Evolutionary conservation across 1,284 basidiomycete genomes (phyloP), one percentile per base, ranked within the genome.

Genomic region (Xanthoconium separans): DNA sequence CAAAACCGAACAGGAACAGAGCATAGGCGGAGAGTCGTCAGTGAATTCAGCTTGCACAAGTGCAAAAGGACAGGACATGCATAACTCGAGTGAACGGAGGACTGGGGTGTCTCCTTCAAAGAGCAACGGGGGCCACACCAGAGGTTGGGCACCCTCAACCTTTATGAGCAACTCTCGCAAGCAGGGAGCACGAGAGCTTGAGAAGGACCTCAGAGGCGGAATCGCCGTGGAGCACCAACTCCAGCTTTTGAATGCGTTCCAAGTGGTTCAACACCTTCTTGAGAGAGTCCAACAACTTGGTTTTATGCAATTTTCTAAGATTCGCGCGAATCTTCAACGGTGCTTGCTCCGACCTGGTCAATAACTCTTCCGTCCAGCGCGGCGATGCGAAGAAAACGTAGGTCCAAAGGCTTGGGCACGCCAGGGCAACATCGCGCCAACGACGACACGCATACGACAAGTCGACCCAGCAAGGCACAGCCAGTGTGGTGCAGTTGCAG

Each of bases 291-390:
- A 31, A 3, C 16, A 10, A 11, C 1, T 30, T 29, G 10, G 9
- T n/a, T n/a, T n/a, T n/a, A n/a, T n/a, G n/a, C n/a, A n/a, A 6
- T 4, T 18, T n/a, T n/a, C 8, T 22, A 6, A 31, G 9, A 2
- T 2, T 12, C 12, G 29, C 54, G 20, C 47, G 48, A 20, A 71
- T 56, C 41, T 55, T 15, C 40, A 6, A 31, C 73, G 58, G 20
- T 50, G 50, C n/a, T n/a, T n/a, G n/a, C n/a, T n/a, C n/a, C n/a
- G n/a, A n/a, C n/a, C n/a, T n/a, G n/a, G n/a, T n/a, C 15, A 75
- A 43, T 62, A 75, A 66, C 44, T 64, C 68, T 27, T 67, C 60
- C 11, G 64, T 64, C 63, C 67, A 69, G n/a, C 53, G 51, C 2
- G 56, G 63, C 0, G 57, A 60, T 2, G 41, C 48, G 10, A 66